Base-by-base conservation (phyloP, 352 stramenopile species). In the Blastocystis sp. region DNA sequence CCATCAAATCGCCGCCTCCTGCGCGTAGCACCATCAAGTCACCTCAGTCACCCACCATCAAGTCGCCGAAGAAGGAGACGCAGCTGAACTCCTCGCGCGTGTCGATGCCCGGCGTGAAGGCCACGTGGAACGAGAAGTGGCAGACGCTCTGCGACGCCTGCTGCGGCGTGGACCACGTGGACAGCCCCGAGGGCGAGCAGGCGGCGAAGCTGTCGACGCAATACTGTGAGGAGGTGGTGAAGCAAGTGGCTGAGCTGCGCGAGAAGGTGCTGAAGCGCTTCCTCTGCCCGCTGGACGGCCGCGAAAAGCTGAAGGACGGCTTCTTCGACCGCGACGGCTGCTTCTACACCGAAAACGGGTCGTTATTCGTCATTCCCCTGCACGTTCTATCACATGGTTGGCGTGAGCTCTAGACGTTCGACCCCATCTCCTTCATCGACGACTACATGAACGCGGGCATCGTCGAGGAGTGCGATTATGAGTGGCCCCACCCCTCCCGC, bases 301-400 rank as follows among this genome's bases (percentile, higher is more conserved):
- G 60, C 17, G 34, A 10, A 14, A 14, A 45, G 19, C 74, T 84
- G 3, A 28, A 69, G 10, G 74, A 84, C 45, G 74, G 74, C 4
- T 84, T 84, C 54, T 70, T 57, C 45, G 74, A 84, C 38, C 38
- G 57, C 14, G 74, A 84, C 24, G 24, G 52, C 21, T 70, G 74
- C 61, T 84, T 61, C 61, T 84, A 68, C 34, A 42, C 54, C 19
- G 74, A 84, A 9, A 52, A 61, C 24, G 57, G 57, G 17, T 84
- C 74, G 61, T 28, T 68, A 19, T 70, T 84, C 45, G 57, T 84
- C n/a, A 84, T 84, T 69, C 74, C 74, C 6, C 24, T 84, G n/a
- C 74, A 84, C 45, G 74, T 84, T 48, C 21, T 4, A 21, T 10
- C 61, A 7, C 45, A 48, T 45, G 1, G 0, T 11, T 54, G 11